phyloP scores from a whole-genome alignment of 202 grass and related monocot genomes.

The Schoenoplectus tabernaemontani region DNA sequence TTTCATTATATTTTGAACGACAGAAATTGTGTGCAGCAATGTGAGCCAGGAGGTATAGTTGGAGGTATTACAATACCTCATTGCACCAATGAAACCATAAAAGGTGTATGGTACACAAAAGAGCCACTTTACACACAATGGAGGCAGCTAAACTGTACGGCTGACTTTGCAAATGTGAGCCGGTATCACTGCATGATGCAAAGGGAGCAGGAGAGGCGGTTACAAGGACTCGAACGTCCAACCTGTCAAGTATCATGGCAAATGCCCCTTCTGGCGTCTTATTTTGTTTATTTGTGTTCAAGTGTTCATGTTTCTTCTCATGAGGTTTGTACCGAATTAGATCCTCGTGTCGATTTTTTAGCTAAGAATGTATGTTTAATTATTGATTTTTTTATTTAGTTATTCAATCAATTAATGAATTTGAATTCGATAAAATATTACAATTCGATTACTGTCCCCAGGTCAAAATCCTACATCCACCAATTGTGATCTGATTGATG shows the following conservation, averaged over 20 bases:
- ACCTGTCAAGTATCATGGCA: slow-evolving; percentile 89
- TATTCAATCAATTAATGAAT: no score
- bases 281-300: background rate
- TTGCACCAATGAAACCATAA: slow-evolving; percentile 37
- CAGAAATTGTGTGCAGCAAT: slow-evolving; percentile 70
- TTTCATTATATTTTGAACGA: background rate
- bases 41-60: slow-evolving; percentile 40
- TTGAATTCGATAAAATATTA: no score
- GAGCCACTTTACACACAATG: slow-evolving; percentile 60
- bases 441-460: no score
- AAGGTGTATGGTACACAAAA: slow-evolving; percentile 52
- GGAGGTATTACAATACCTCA: slow-evolving; percentile 36
- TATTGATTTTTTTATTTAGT: no score
- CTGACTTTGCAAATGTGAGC: no score
- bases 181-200: slow-evolving; percentile 80
- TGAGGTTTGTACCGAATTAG: no score
- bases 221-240: slow-evolving; percentile 47
- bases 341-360: no score
- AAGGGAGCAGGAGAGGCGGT: slow-evolving; percentile 54
- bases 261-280: slow-evolving; percentile 60
- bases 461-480: no score
- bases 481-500: no score
- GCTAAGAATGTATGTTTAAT: no score
- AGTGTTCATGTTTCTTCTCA: background rate
- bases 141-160: slow-evolving; percentile 62